phyloP scores from a whole-genome alignment of 805 yeast genomes.

The Pichia thaimueangensis region DNA sequence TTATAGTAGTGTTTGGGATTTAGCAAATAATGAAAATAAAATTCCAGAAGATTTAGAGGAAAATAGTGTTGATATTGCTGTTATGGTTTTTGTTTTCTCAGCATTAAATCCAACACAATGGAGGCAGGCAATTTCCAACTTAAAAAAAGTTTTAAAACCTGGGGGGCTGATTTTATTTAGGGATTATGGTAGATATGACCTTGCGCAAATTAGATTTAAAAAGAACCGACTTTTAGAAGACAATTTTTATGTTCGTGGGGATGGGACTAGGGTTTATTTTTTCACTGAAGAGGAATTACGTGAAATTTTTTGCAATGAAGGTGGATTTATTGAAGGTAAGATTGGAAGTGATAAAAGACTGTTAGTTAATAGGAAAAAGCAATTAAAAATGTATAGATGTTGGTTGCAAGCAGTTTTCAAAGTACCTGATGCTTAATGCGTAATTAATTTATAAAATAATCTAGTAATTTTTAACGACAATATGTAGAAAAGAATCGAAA shows the following conservation, averaged over 20 bases:
- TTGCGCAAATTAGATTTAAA: conserved; percentile 92
- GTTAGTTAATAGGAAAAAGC: conserved; percentile 85
- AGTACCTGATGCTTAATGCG: conserved; percentile 11
- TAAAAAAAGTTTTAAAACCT: conserved; percentile 73
- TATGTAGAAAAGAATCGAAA: conserved; percentile 63
- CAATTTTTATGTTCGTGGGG: conserved; percentile 94
- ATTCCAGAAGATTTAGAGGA: conserved; percentile 84
- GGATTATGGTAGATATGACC: conserved; percentile 93
- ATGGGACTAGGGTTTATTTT: conserved; percentile 95
- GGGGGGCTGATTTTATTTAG: conserved; percentile 87
- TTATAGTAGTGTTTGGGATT: conserved; percentile 91
- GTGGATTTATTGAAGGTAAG: conserved; percentile 56
- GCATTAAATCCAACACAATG: conserved; percentile 92
- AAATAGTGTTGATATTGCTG: conserved; percentile 80
- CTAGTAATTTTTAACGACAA: conserved; percentile 34
- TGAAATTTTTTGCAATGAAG: conserved; percentile 54
- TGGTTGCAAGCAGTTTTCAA: conserved; percentile 94
- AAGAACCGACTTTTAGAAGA: conserved; percentile 81
- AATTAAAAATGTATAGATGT: conserved; percentile 90
- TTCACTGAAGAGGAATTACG: conserved; percentile 90
- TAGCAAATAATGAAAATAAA: conserved; percentile 64
- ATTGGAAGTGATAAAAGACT: conserved; percentile 89
- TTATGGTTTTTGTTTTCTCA: conserved; percentile 92
- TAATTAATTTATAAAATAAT: not conserved
- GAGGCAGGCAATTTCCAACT: conserved; percentile 69